Base-by-base conservation (phyloP, 2,329 filamentous ascomycete species). In the Xylaria sp. region DNA sequence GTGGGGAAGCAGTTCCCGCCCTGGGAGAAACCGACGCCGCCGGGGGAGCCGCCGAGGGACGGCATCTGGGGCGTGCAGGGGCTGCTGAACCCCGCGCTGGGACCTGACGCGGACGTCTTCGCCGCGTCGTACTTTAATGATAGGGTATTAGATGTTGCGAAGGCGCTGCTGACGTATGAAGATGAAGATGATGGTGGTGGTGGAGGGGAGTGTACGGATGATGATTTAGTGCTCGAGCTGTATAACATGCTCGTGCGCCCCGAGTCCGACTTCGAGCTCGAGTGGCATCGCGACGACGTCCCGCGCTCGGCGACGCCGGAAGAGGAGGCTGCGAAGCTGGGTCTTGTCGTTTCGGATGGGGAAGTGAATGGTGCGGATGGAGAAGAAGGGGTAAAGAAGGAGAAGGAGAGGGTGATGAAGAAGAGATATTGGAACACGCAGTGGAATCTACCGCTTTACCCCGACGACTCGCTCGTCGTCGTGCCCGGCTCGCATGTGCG, bases 31-130 rank as follows among this genome's bases (percentile, higher is more conserved):
- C 82, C 85, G 1, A 82, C 84, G 0, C 81, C 82, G 1, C 81
- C 82, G 1, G 79, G 84, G 0, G 82, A 25, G 34, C 66, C 70
- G 20, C 70, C 68, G 5, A 23, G 12, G 10, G 84, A 85, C 61
- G 93, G 93, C 23, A 97, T 97, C 80, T 97, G 94, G 94, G 94
- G 93, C 72, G 91, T 97, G 2, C 94, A 97, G 84, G 92, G 94
- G 80, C 86, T 97, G 5, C 85, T 97, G 76, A 91, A 94, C 79
- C 93, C 93, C 0, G 83, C 85, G 1, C 88, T 95, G 74, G 72
- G 69, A 1, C 87, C 89, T 0, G 86, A 87, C 63, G 85, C 88
- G 69, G 80, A 84, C 2, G 78, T 85, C 2, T 97, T 94, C 80
- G 87, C 89, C 5, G 79, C 83, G 60, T 84, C 87, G 66, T 97